Percentiles rank a stretch among this genome's conserved stretches.
Evolutionary conservation across 2,329 filamentous ascomycete genomes (phyloP).

Genomic region (Diplodia corticola): DNA sequence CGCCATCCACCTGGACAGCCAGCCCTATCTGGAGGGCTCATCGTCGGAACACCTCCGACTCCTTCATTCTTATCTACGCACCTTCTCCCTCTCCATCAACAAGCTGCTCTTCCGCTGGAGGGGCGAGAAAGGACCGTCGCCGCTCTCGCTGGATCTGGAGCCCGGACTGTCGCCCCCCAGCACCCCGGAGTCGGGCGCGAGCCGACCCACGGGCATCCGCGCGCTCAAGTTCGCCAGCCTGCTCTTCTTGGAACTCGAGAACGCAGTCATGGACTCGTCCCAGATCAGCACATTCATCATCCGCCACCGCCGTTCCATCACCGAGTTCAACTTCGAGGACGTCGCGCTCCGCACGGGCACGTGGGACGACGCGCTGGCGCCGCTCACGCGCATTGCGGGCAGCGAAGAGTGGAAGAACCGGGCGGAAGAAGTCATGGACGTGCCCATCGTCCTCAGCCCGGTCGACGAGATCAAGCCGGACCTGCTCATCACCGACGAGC

Average conservation of each 20-base stretch:
- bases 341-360: slow-evolving; percentile 68
- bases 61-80: slow-evolving; percentile 76
- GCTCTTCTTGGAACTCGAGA: slow-evolving; percentile 69
- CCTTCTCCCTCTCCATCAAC: slow-evolving; percentile 65
- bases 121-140: slow-evolving; percentile 70
- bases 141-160: slow-evolving; percentile 68
- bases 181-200: slow-evolving; percentile 37
- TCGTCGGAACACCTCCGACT: slow-evolving; percentile 64
- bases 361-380: slow-evolving; percentile 81
- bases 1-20: slow-evolving; percentile 70
- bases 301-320: slow-evolving; percentile 66
- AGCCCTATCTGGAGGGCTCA: slow-evolving; percentile 57
- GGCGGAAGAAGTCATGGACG: slow-evolving; percentile 38
- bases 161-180: slow-evolving; percentile 63
- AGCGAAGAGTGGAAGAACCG: slow-evolving; percentile 42
- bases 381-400: slow-evolving; percentile 55
- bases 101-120: slow-evolving; percentile 78
- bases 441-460: slow-evolving; percentile 41
- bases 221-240: slow-evolving; percentile 64
- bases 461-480: slow-evolving; percentile 35
- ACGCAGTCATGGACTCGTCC: slow-evolving; percentile 67
- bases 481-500: slow-evolving; percentile 36
- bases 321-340: slow-evolving; percentile 79
- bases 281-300: slow-evolving; percentile 71
- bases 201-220: slow-evolving; percentile 29